Percentiles rank a stretch among this genome's conserved stretches.
phyloP scores from a whole-genome alignment of 2,329 filamentous ascomycete genomes.

The Westerdykella ornata region DNA sequence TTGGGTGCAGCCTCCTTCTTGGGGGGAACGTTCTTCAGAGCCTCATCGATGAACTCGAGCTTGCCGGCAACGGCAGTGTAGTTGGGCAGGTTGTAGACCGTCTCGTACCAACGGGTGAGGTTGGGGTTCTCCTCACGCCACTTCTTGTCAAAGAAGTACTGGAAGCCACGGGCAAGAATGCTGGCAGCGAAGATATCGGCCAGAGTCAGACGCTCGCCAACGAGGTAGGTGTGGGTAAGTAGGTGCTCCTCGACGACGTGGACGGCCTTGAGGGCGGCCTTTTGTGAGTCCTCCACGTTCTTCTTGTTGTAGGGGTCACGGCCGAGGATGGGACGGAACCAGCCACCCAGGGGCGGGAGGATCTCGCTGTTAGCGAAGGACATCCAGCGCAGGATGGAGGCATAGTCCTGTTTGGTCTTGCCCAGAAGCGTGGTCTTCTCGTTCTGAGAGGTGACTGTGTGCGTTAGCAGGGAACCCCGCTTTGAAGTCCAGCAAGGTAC shows the following conservation, averaged over 20 bases:
- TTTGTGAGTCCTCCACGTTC: conserved; percentile 72
- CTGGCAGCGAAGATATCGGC: conserved; percentile 82
- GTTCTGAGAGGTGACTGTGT: conserved; percentile 91
- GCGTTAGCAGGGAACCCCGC: conserved; percentile 27
- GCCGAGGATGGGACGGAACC: conserved; percentile 83
- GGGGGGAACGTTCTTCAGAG: conserved; percentile 65
- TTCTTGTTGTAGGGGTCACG: conserved; percentile 94
- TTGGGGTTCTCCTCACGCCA: conserved; percentile 80
- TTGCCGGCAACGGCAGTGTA: conserved; percentile 73
- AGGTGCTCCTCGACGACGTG: conserved; percentile 79
- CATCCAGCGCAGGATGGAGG: conserved; percentile 96
- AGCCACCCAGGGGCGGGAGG: conserved; percentile 63
- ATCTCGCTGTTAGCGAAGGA: conserved; percentile 92
- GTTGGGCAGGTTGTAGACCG: conserved; percentile 85
- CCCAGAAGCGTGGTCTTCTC: conserved; percentile 99
- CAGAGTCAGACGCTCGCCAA: conserved; percentile 94
- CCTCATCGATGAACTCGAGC: conserved; percentile 73
- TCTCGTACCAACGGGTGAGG: conserved; percentile 89
- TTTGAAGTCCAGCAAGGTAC: conserved; percentile 10
- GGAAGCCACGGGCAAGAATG: conserved; percentile 79
- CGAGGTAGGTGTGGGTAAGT: conserved; percentile 88
- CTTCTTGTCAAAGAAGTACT: conserved; percentile 88
- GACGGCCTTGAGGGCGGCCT: conserved; percentile 61
- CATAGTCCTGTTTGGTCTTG: conserved; percentile 99
- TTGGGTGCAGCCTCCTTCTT: conserved; percentile 62